Conservation (phyloP, 495 filamentous ascomycete species). For the Aspergillus ostianus region DNA sequence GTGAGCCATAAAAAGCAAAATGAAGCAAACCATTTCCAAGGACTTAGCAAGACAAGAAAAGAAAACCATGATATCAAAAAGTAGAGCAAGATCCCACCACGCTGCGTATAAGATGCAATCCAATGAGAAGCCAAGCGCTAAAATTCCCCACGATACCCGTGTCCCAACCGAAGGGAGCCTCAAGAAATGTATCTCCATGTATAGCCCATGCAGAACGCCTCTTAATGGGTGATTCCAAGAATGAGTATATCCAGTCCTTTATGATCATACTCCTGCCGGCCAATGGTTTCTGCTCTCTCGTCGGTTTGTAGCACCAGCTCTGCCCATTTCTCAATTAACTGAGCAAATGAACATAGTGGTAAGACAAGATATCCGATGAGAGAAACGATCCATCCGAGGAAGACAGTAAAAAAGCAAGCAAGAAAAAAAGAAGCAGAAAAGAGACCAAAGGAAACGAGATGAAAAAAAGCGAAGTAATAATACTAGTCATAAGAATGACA, state of each 20-base stretch:
- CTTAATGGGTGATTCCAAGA: slow-evolving; percentile 19
- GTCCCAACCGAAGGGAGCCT: slow-evolving; percentile 14
- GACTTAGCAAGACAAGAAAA: slow-evolving; percentile 7
- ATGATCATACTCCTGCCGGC: slow-evolving; percentile 1
- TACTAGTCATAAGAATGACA: slow-evolving; percentile 2
- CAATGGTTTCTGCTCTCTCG: background rate
- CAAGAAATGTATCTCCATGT: slow-evolving; percentile 17
- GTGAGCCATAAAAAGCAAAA: slow-evolving; percentile 7
- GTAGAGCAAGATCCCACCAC: slow-evolving; percentile 13
- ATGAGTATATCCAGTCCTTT: slow-evolving; percentile 3
- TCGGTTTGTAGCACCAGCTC: background rate
- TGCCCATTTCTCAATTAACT: background rate
- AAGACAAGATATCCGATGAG: background rate
- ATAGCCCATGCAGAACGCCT: slow-evolving; percentile 19
- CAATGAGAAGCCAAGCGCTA: slow-evolving; percentile 11
- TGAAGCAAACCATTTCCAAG: slow-evolving; percentile 1
- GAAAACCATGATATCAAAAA: slow-evolving; percentile 8
- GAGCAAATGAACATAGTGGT: background rate
- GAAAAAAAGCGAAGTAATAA: background rate
- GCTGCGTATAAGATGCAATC: slow-evolving; percentile 14
- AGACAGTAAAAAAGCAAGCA: background rate
- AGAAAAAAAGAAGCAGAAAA: background rate
- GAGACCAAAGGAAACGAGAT: slow-evolving; percentile 1
- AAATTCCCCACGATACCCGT: slow-evolving; percentile 13
- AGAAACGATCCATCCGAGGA: slow-evolving; percentile 1